Evolutionary conservation across 441 rosid species (phyloP), one percentile per base, ranked within the genome.

Genomic region (Syzygium malaccense): DNA sequence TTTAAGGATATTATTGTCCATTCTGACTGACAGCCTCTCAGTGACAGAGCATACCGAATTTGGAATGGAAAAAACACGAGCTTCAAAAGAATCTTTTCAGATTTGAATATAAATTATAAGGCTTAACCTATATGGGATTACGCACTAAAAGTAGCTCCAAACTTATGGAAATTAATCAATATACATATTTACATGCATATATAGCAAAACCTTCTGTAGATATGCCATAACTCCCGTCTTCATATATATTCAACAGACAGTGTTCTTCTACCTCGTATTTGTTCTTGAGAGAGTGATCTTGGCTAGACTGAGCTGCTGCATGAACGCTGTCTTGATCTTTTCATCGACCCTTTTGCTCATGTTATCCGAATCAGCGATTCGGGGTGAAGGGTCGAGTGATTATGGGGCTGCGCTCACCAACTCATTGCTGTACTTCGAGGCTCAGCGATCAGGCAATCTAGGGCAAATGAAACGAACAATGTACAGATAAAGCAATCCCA

Each of bases 401-500:
- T 93, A 93, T 57, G 91, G 90, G 85, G 84, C 86, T 26, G 95
- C 95, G 41, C 91, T 94, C 55, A 64, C 93, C 14, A 93, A 93
- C 90, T 91, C 92, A 17, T 87, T 94, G 89, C 80, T 94, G 88
- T 94, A 88, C 87, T 94, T 89, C n/a, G 94, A 94, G 87, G 95
- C 93, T 86, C 96, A 94, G 88, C 92, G 96, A 30, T 93, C 94
- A 0, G 96, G 95, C n/a, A 75, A 20, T 75, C n/a, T 3, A 3
- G 15, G 51, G 83, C n/a, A 75, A 41, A 41, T 13, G 15, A 75
- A 75, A 45, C 23, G 83, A 75, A 20, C 49, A 11, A 37, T 37
- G 80, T 19, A 28, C 80, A 37, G 33, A 71, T 45, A 45, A 45
- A 45, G 9, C 80, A 37, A 37, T 20, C 80, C 26, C 20, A 20